Evolutionary conservation across 1,284 basidiomycete genomes (phyloP), one percentile per base, ranked within the genome.

Genomic region (Retiboletus flavoniger): DNA sequence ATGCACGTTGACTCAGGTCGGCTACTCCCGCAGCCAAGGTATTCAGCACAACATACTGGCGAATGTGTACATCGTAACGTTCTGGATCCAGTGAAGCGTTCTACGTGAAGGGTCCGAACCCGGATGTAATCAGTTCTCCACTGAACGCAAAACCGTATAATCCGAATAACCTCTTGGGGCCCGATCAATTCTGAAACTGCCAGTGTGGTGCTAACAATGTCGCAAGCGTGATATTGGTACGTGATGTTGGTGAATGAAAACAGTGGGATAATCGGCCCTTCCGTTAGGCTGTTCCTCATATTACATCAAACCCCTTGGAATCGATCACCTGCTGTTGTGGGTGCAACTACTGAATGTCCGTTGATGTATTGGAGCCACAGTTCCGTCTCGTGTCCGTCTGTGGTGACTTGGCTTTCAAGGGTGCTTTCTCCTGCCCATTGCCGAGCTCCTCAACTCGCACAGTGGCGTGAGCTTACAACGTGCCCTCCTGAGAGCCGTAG

Each of bases 401-500:
- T 14, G 17, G 28, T 36, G n/a, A 14, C 29, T n/a, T 31, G 7
- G 13, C 10, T 48, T 21, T 32, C 8, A n/a, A 29, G 38, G 29
- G 51, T 39, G 21, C 8, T 16, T 28, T 16, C 3, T 7, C 11
- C 6, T 28, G 35, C 16, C 24, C 14, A 26, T 21, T 19, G 24
- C 31, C 29, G 10, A 26, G 7, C 29, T 24, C 11, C 31, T 34
- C 11, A n/a, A 14, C 32, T 45, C 44, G n/a, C 21, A 45, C 31
- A 34, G 19, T 6, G 44, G 35, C 42, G 36, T 47, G 34, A 47
- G 11, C 47, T 47, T 26, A 11, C 48, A 42, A 7, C 16, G 73
- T 74, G 71, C 24, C 60, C 3, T 39, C 64, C 21, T 45, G 63
- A 26, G 51, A 66, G 34, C 65, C 69, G 0, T 75, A 72, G 47